A percentile compares a stretch with the other conserved stretches of the same genome.
phyloP scores from a whole-genome alignment of 2,329 filamentous ascomycete species.

The Sporothrix brasiliensis region DNA sequence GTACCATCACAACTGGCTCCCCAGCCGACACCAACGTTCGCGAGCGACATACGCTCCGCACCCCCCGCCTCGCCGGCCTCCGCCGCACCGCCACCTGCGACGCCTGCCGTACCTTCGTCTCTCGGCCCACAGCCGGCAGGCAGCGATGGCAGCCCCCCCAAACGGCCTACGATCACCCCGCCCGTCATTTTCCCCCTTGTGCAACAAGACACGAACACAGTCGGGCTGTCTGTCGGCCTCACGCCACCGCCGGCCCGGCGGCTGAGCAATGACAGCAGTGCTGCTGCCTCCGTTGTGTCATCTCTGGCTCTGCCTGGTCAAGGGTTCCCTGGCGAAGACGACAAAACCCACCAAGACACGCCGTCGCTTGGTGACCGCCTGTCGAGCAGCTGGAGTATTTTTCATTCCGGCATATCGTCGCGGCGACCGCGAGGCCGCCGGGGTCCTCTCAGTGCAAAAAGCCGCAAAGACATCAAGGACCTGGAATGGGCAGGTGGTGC shows the following conservation, averaged over 20 bases:
- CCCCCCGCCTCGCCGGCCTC: neutral
- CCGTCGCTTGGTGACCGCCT: slow-evolving; percentile 35
- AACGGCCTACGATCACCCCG: slow-evolving; percentile 31
- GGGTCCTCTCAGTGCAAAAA: slow-evolving; percentile 40
- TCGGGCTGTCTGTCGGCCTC: slow-evolving; percentile 24
- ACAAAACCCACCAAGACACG: slow-evolving; percentile 27
- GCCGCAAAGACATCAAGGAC: slow-evolving; percentile 40
- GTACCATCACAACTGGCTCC: neutral
- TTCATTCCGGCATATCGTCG: slow-evolving; percentile 36
- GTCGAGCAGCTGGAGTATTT: slow-evolving; percentile 37
- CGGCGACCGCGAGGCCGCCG: slow-evolving; percentile 40
- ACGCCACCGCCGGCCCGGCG: slow-evolving; percentile 12
- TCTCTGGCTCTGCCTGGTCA: neutral
- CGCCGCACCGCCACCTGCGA: neutral
- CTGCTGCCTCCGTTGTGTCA: slow-evolving; percentile 24
- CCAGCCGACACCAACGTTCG: neutral
- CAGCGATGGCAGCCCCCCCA: neutral
- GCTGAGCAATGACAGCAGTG: slow-evolving; percentile 28
- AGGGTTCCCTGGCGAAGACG: slow-evolving; percentile 5
- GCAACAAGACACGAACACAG: slow-evolving; percentile 28
- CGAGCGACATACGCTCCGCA: neutral
- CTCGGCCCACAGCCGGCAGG: neutral
- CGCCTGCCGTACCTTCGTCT: neutral
- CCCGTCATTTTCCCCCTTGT: slow-evolving; percentile 25
- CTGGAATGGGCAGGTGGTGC: slow-evolving; percentile 41